phyloP scores from a whole-genome alignment of 441 rosid genomes.

The Biscutella laevigata region DNA sequence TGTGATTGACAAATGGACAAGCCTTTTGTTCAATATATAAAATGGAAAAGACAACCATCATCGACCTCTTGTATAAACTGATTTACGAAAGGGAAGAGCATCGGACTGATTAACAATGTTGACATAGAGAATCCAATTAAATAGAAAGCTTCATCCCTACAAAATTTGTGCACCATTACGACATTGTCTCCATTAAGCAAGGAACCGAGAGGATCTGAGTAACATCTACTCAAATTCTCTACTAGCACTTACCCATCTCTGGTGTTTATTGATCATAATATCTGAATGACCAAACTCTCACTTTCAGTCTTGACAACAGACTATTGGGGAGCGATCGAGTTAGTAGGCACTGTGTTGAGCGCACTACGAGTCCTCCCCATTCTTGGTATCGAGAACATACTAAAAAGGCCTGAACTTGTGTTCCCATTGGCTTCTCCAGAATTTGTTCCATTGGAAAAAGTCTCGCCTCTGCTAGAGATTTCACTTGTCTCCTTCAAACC shows the following conservation, averaged over 20 bases:
- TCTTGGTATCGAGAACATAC: constrained; percentile 26
- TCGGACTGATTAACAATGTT: neutral
- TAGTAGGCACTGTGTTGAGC: constrained; percentile 32
- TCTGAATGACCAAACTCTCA: constrained; percentile 12
- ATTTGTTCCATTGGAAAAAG: constrained; percentile 18
- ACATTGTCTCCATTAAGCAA: constrained; percentile 13
- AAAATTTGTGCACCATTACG: constrained; percentile 20
- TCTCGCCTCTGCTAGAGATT: no score
- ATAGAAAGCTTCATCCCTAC: constrained; percentile 23
- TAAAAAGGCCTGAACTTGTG: constrained; percentile 17
- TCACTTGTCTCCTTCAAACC: constrained; percentile 37
- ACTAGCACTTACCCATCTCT: neutral
- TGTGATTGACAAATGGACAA: constrained; percentile 2
- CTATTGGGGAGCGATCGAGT: constrained; percentile 28
- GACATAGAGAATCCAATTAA: constrained; percentile 8
- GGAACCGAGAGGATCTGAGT: neutral
- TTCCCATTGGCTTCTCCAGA: constrained; percentile 22
- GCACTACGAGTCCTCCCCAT: constrained; percentile 44
- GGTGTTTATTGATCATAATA: constrained; percentile 8
- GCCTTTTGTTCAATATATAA: constrained; percentile 8
- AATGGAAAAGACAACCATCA: constrained; percentile 1
- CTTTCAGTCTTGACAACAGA: constrained; percentile 1
- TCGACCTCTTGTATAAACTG: constrained; percentile 6
- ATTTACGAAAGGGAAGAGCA: constrained; percentile 9
- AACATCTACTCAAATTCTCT: constrained; percentile 6